Evolutionary conservation across 176 grass and related monocot species (phyloP).

Genomic region (Alopecurus myosuroides): DNA sequence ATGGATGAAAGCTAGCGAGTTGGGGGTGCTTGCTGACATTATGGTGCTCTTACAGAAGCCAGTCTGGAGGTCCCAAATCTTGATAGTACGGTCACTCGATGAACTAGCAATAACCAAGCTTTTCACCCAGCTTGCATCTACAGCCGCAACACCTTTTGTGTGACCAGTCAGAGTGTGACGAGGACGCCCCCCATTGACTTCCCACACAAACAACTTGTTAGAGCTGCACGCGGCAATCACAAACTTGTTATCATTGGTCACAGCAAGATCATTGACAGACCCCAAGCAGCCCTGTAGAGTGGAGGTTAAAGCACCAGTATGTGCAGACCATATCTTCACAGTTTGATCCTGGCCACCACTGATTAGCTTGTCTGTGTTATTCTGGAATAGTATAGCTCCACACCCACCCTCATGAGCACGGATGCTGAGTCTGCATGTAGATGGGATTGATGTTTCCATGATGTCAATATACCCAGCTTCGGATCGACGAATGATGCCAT

Average conservation of each 20-base stretch:
- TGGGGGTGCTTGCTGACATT: slow-evolving; percentile 84
- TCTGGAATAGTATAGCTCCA: slow-evolving; percentile 66
- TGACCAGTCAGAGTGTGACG: slow-evolving; percentile 92
- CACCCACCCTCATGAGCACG: slow-evolving; percentile 94
- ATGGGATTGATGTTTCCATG: slow-evolving; percentile 62
- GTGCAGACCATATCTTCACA: slow-evolving; percentile 89
- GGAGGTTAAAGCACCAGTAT: slow-evolving; percentile 63
- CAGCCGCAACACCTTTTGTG: slow-evolving; percentile 77
- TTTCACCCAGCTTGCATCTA: slow-evolving; percentile 69
- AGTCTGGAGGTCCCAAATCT: slow-evolving; percentile 88
- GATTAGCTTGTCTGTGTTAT: slow-evolving; percentile 86
- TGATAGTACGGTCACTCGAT: slow-evolving; percentile 88
- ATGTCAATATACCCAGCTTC: slow-evolving; percentile 69
- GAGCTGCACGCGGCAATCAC: slow-evolving; percentile 92
- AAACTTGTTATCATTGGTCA: slow-evolving; percentile 92
- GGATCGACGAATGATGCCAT: slow-evolving; percentile 75
- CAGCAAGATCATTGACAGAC: slow-evolving; percentile 82
- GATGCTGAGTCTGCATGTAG: slow-evolving; percentile 60
- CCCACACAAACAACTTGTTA: slow-evolving; percentile 97
- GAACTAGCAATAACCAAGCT: slow-evolving; percentile 66
- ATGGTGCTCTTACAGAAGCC: slow-evolving; percentile 93
- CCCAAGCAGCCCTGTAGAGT: slow-evolving; percentile 79
- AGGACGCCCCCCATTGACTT: slow-evolving; percentile 60
- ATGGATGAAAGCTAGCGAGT: slow-evolving; percentile 81
- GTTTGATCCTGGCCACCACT: slow-evolving; percentile 87